phyloP scores from a whole-genome alignment of 495 filamentous ascomycete genomes.

The Gamarada debralockiae region DNA sequence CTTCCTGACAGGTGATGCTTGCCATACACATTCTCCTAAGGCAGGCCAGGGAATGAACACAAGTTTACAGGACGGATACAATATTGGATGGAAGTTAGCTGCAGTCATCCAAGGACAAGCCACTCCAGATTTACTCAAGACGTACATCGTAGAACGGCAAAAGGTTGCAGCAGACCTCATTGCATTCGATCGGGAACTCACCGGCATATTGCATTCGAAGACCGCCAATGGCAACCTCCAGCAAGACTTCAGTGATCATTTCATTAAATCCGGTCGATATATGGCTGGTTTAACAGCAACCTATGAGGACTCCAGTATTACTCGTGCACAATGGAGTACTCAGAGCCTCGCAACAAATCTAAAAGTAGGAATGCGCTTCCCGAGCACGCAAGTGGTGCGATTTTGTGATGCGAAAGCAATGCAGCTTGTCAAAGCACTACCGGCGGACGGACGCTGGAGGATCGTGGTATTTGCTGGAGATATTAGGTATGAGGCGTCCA shows the following conservation, averaged over 20 bases:
- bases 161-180: conserved; percentile 68
- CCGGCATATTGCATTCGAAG: conserved; percentile 51
- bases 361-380: conserved; percentile 51
- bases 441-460: conserved; percentile 57
- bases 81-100: conserved; percentile 79
- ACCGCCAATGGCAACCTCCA: conserved; percentile 44
- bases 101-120: conserved; percentile 57
- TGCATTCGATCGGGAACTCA: conserved; percentile 66
- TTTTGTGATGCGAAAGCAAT: conserved; percentile 56
- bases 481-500: conserved; percentile 35
- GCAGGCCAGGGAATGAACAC: conserved; percentile 76
- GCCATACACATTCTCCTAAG: conserved; percentile 70
- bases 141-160: conserved; percentile 66
- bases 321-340: conserved; percentile 25
- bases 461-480: conserved; percentile 65
- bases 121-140: conserved; percentile 52
- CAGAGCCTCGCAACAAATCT: conserved; percentile 40
- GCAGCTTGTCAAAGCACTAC: conserved; percentile 43
- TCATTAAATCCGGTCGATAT: conserved; percentile 57
- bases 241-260: conserved; percentile 40
- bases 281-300: conserved; percentile 59
- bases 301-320: conserved; percentile 51
- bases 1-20: conserved; percentile 67
- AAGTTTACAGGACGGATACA: conserved; percentile 56
- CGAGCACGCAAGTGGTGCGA: conserved; percentile 55